Conservation (phyloP, 345 rosid genomes). For the Cardiospermum halicacabum region DNA sequence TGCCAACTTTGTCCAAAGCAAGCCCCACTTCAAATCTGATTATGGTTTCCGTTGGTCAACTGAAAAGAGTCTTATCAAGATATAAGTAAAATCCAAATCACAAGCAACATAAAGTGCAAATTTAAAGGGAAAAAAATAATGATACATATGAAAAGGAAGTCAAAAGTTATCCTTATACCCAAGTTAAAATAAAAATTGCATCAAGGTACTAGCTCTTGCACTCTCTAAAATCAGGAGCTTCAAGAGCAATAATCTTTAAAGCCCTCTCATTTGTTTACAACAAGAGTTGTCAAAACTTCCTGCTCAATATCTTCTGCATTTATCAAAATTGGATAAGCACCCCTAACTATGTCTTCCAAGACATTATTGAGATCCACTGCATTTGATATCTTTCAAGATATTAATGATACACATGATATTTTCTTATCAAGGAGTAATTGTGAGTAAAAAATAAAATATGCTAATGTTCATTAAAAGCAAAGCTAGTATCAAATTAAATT, state of each 20-base stretch:
- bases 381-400: conserved; percentile 89
- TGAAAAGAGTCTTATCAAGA: background rate
- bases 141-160: background rate
- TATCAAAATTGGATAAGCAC: conserved; percentile 66
- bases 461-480: background rate
- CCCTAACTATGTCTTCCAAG: conserved; percentile 85
- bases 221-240: conserved; percentile 97
- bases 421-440: conserved; percentile 97
- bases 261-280: conserved; percentile 93
- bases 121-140: background rate
- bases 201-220: conserved; percentile 97
- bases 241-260: conserved; percentile 88
- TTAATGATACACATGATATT: no score
- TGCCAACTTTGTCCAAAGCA: conserved; percentile 85
- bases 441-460: conserved; percentile 19
- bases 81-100: background rate
- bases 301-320: conserved; percentile 97
- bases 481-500: background rate
- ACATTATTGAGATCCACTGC: conserved; percentile 87
- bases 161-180: conserved; percentile 60
- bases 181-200: conserved; percentile 89
- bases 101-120: background rate
- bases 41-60: conserved; percentile 58
- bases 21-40: conserved; percentile 94
- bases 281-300: conserved; percentile 97